Percentiles rank a stretch among this genome's conserved stretches.
Evolutionary conservation across 306 rosid genomes (phyloP).

Genomic region (Alnus glutinosa): DNA sequence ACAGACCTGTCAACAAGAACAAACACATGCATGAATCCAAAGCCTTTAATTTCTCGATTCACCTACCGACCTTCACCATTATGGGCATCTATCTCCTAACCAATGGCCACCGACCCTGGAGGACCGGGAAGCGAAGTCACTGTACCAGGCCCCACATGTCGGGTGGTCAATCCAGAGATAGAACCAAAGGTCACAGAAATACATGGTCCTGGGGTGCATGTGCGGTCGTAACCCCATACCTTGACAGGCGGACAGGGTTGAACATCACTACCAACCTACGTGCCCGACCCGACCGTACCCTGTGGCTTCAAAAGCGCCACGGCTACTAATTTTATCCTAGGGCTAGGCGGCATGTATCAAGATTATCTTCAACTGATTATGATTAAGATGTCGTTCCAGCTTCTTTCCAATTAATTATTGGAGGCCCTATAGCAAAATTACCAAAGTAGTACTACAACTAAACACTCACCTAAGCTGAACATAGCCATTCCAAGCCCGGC

Average conservation of each 20-base stretch:
- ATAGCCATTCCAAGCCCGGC: slow-evolving; percentile 99
- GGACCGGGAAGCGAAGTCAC: slow-evolving; percentile 54
- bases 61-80: slow-evolving; percentile 26
- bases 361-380: too few species aligned
- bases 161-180: slow-evolving; percentile 48
- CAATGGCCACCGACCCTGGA: slow-evolving; percentile 33
- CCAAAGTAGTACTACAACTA: slow-evolving; percentile 18
- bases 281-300: not conserved
- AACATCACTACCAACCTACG: not conserved
- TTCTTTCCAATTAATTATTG: slow-evolving; percentile 17
- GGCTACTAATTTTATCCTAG: not conserved
- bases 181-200: not conserved
- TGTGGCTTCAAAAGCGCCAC: not conserved
- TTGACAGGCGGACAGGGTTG: slow-evolving; percentile 8
- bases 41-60: slow-evolving; percentile 1
- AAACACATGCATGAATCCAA: not conserved
- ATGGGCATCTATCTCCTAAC: slow-evolving; percentile 2
- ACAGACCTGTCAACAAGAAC: slow-evolving; percentile 54
- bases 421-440: not conserved
- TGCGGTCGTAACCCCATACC: not conserved
- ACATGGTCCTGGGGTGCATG: not conserved
- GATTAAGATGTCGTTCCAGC: too few species aligned
- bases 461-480: slow-evolving; percentile 93
- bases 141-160: slow-evolving; percentile 66
- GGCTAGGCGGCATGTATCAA: not conserved